These are phyloP conservation scores for Bipolaris zeicola DNA, from an alignment of 2,329 filamentous ascomycete genomes.

Conservation along the genomic window DNA sequence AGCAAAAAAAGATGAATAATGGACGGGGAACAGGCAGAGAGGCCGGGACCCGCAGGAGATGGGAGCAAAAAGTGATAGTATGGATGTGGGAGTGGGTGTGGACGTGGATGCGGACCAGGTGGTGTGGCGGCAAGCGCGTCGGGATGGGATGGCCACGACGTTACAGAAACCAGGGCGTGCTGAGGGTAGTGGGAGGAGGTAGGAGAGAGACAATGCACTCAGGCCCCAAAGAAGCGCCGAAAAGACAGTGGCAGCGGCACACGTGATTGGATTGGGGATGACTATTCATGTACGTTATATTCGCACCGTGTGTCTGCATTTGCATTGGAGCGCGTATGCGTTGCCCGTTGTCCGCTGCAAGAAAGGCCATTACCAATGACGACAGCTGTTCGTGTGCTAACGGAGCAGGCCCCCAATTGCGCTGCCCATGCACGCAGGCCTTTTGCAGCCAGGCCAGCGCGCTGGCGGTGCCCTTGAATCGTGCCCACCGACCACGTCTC, in stretches of 20 bases:
- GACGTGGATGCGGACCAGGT: conserved; percentile 11
- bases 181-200: neutral
- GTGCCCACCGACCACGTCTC: conserved; percentile 3
- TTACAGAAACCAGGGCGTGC: conserved; percentile 18
- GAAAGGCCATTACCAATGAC: conserved; percentile 23
- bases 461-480: conserved; percentile 27
- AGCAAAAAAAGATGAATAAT: neutral
- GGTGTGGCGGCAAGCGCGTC: conserved; percentile 33
- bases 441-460: conserved; percentile 19
- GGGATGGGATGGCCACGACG: conserved; percentile 14
- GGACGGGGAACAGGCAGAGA: conserved; percentile 17
- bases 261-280: conserved; percentile 25
- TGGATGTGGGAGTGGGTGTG: neutral
- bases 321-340: conserved; percentile 21
- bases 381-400: conserved; percentile 24
- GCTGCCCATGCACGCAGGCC: conserved; percentile 22
- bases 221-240: neutral
- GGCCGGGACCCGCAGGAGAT: conserved; percentile 19
- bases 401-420: conserved; percentile 24
- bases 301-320: conserved; percentile 13
- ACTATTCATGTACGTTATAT: conserved; percentile 18
- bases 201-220: conserved; percentile 2
- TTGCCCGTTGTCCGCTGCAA: conserved; percentile 7
- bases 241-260: conserved; percentile 1
- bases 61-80: neutral